A percentile compares a stretch with the other conserved stretches of the same genome.
phyloP scores from a whole-genome alignment of 768 basidiomycete species.

The Lyophyllum atratum region DNA sequence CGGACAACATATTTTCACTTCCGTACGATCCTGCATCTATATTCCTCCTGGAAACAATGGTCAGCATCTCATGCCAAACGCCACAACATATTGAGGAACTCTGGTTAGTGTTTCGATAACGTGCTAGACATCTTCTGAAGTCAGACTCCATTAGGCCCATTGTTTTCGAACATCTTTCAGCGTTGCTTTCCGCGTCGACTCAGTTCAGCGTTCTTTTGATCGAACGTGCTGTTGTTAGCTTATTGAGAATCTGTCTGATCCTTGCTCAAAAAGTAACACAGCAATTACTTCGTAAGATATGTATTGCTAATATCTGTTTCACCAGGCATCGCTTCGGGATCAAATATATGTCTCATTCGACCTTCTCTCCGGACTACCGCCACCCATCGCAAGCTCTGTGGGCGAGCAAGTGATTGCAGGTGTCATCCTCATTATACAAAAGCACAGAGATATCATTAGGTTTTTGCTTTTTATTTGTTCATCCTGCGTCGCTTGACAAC shows the following conservation, averaged over 20 bases:
- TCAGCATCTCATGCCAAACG: slow-evolving; percentile 81
- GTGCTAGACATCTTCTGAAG: background rate
- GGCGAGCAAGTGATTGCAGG: slow-evolving; percentile 93
- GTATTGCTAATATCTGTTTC: slow-evolving; percentile 7
- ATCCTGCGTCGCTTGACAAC: slow-evolving; percentile 1
- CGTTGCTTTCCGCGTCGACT: slow-evolving; percentile 71
- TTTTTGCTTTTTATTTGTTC: slow-evolving; percentile 22
- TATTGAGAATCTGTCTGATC: slow-evolving; percentile 82
- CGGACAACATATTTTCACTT: slow-evolving; percentile 53
- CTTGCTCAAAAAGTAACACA: slow-evolving; percentile 72
- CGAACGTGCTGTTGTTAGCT: slow-evolving; percentile 89
- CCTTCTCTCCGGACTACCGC: slow-evolving; percentile 78
- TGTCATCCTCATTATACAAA: slow-evolving; percentile 74
- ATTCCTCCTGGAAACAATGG: slow-evolving; percentile 93
- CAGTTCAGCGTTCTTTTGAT: slow-evolving; percentile 91
- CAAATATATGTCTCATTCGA: slow-evolving; percentile 96
- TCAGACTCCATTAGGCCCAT: slow-evolving; percentile 72
- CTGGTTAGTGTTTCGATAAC: slow-evolving; percentile 58
- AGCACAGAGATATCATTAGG: slow-evolving; percentile 74
- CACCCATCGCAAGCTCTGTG: slow-evolving; percentile 74
- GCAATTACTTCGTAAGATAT: background rate
- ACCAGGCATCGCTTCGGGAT: slow-evolving; percentile 79
- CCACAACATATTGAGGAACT: slow-evolving; percentile 82
- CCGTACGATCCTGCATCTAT: slow-evolving; percentile 96
- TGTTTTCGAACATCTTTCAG: slow-evolving; percentile 90